These are phyloP conservation scores for Tulasnella sp. DNA, from an alignment of 768 basidiomycete genomes.

Conservation along the genomic window DNA sequence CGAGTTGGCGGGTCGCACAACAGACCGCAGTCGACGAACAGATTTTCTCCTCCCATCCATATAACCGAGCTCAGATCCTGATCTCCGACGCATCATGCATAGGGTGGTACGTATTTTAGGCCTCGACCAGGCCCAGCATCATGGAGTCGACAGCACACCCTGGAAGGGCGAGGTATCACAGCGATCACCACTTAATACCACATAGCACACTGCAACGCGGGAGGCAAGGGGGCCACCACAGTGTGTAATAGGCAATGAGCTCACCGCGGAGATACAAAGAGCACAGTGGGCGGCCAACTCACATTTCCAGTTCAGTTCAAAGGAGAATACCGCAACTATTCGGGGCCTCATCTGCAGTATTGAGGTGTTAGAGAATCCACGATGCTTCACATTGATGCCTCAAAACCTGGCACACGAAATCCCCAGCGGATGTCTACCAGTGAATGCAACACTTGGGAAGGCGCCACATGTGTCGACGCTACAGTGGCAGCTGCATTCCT, in stretches of 20 bases:
- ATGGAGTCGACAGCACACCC: too few relatives aligned
- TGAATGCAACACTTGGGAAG: slow-evolving; percentile 36
- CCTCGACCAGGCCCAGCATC: slow-evolving; percentile 19
- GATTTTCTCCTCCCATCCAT: too few relatives aligned
- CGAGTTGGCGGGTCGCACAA: too few relatives aligned
- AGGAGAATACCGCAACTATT: slow-evolving; percentile 42
- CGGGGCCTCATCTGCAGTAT: too few relatives aligned
- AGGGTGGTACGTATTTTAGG: slow-evolving; percentile 19
- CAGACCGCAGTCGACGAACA: too few relatives aligned
- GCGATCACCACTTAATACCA: slow-evolving; percentile 64
- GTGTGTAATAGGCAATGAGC: slow-evolving; percentile 58
- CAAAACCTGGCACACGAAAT: background rate
- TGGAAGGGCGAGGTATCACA: slow-evolving; percentile 76
- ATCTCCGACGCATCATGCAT: too few relatives aligned
- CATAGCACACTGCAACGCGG: too few relatives aligned
- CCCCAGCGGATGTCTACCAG: background rate
- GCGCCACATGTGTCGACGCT: slow-evolving; percentile 67
- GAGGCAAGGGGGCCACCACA: slow-evolving; percentile 55
- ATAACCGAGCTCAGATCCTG: too few relatives aligned
- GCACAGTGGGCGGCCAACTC: slow-evolving; percentile 54
- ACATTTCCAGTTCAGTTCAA: too few relatives aligned
- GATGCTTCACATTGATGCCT: background rate
- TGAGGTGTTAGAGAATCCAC: background rate
- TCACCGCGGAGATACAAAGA: slow-evolving; percentile 58
- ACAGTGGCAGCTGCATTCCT: slow-evolving; percentile 59